These are phyloP conservation scores for Wilcoxina mikolae DNA, from an alignment of 495 filamentous ascomycete species.

Conservation along the genomic window DNA sequence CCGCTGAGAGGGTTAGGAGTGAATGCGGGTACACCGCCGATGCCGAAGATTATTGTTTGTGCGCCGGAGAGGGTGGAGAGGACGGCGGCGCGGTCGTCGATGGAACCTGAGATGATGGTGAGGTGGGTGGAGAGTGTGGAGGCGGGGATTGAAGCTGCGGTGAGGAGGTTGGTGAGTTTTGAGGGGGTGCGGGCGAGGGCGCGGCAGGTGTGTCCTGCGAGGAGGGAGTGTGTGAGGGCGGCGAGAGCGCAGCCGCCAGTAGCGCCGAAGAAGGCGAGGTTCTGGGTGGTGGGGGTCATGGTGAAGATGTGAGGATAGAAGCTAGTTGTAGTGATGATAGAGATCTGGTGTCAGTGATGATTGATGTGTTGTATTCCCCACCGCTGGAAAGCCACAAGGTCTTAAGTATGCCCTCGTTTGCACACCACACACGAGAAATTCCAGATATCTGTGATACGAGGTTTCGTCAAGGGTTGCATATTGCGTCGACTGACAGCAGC, in stretches of 20 bases:
- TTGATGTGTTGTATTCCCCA: too few relatives aligned
- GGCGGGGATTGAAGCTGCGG: constrained; percentile 24
- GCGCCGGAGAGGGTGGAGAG: constrained; percentile 23
- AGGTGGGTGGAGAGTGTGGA: constrained; percentile 34
- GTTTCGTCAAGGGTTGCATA: too few relatives aligned
- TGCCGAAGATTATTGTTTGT: constrained; percentile 31
- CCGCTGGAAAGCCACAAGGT: too few relatives aligned
- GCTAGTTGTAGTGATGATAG: too few relatives aligned
- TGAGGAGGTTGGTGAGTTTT: constrained; percentile 38
- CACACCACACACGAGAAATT: too few relatives aligned
- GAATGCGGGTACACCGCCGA: constrained; percentile 29
- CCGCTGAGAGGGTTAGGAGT: constrained; percentile 18
- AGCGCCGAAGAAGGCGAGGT: constrained; percentile 38
- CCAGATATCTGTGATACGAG: too few relatives aligned
- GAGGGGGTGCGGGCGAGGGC: constrained; percentile 35
- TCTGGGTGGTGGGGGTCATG: not conserved
- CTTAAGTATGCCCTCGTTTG: too few relatives aligned
- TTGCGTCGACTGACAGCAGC: too few relatives aligned
- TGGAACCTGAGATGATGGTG: constrained; percentile 34
- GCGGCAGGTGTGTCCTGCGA: constrained; percentile 31
- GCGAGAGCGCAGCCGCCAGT: constrained; percentile 37
- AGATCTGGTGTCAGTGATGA: too few relatives aligned
- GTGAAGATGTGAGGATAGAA: too few relatives aligned
- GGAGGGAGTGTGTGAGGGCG: constrained; percentile 33
- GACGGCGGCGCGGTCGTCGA: constrained; percentile 32